Base-by-base conservation (phyloP, 2,329 filamentous ascomycete genomes). In the Fusarium papillatum region DNA sequence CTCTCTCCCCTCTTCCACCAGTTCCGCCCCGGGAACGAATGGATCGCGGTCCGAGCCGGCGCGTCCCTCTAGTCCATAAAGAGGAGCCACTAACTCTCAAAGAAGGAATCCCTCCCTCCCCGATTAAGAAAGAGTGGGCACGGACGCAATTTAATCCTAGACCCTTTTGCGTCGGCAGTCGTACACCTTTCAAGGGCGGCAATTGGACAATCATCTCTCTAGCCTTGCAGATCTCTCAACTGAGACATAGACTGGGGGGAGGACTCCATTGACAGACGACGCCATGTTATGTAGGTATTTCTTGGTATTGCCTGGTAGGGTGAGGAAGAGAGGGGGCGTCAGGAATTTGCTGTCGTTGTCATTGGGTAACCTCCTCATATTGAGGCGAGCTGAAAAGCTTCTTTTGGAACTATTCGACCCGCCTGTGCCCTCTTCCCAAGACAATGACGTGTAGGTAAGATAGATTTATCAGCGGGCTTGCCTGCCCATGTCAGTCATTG, bases 351-450 rank as follows among this genome's bases (percentile, higher is more conserved):
- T 9, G 10, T 9, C 14, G 2, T 57, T 34, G 34, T 19, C 14
- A 65, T 65, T 65, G 63, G 64, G 24, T 48, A 22, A 29, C 41
- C 36, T 39, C 36, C 14, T 39, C 57, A 6, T 29, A 22, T 43
- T 26, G 66, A 46, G 59, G 66, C 66, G 59, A 76, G 74, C 74
- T 76, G 74, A 77, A 75, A 75, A 46, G 38, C 74, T 67, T 59
- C 50, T 66, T 76, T 77, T 43, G 74, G 74, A 68, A 68, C 31
- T 34, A n/a, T 31, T 19, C 31, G 29, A 34, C 41, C 39, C 38
- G 29, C 22, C n/a, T 60, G 26, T 36, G 64, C 24, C 38, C 38
- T 66, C 63, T 36, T 36, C 19, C 24, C 63, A 53, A 72, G 41
- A 71, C 50, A 64, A 66, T 77, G 74, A 76, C 65, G 74, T 77